Conservation (phyloP, 345 rosid species). For the Arabidopsis arenosa region DNA sequence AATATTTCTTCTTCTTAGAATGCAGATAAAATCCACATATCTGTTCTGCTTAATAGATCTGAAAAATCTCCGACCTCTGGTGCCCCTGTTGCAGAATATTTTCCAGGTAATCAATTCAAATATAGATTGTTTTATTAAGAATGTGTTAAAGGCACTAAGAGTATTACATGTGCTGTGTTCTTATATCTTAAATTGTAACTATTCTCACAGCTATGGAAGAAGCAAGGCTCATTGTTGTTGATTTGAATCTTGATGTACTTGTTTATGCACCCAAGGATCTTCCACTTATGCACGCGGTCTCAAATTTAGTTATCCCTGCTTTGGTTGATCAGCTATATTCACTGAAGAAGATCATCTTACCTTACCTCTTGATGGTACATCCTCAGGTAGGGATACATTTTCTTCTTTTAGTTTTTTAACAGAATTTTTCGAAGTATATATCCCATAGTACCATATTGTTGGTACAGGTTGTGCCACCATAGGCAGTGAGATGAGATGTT, state of each 20-base stretch:
- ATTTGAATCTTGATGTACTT: conserved; percentile 76
- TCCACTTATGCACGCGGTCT: conserved; percentile 62
- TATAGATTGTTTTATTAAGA: background rate
- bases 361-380: conserved; percentile 60
- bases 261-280: conserved; percentile 77
- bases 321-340: conserved; percentile 76
- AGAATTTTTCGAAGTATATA: background rate
- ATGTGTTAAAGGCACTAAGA: background rate
- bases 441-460: background rate
- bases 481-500: conserved; percentile 2
- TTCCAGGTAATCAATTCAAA: conserved; percentile 64
- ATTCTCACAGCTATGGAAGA: conserved; percentile 67
- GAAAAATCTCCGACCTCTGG: conserved; percentile 48
- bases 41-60: conserved; percentile 69
- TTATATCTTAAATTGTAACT: conserved; percentile 3
- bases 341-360: conserved; percentile 60
- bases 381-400: conserved; percentile 56
- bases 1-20: conserved; percentile 61
- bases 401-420: background rate
- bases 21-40: conserved; percentile 85
- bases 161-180: conserved; percentile 2
- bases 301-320: conserved; percentile 75
- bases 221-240: conserved; percentile 66
- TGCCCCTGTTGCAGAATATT: conserved; percentile 72
- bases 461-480: background rate